Percentiles rank a stretch among this genome's conserved stretches.
phyloP scores from a whole-genome alignment of 2,329 filamentous ascomycete species.

The Alternaria novae-zelandiae region DNA sequence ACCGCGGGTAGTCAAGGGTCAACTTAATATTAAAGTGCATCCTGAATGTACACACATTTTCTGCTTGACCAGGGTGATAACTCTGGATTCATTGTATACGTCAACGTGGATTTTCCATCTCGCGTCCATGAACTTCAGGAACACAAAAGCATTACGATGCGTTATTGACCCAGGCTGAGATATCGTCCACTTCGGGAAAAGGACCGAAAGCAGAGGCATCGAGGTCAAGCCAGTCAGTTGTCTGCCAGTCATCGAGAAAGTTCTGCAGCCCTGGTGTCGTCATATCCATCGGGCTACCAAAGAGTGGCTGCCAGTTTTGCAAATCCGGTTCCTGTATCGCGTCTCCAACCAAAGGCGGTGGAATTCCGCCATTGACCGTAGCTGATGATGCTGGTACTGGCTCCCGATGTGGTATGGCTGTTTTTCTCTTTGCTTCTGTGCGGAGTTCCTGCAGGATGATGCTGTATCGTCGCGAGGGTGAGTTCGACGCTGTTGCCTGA shows the following conservation, averaged over 20 bases:
- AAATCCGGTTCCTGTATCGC: neutral
- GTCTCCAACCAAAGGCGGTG: neutral
- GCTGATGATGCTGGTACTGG: neutral
- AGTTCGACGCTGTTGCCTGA: slow-evolving; percentile 55
- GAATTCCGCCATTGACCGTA: neutral
- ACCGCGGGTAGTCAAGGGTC: neutral
- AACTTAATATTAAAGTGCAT: neutral
- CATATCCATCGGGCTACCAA: slow-evolving; percentile 29
- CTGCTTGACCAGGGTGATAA: neutral
- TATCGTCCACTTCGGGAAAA: slow-evolving; percentile 13
- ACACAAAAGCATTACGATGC: neutral
- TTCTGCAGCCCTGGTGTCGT: slow-evolving; percentile 18
- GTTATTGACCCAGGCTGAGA: slow-evolving; percentile 11
- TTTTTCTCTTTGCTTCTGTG: slow-evolving; percentile 45
- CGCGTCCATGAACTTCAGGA: neutral
- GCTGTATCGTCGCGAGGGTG: slow-evolving; percentile 55
- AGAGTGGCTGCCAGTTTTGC: slow-evolving; percentile 27
- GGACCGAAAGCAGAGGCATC: slow-evolving; percentile 40
- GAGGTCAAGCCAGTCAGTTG: slow-evolving; percentile 44
- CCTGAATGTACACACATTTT: neutral
- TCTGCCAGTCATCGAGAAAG: slow-evolving; percentile 41
- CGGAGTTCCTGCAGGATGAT: slow-evolving; percentile 57
- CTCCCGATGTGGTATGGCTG: slow-evolving; percentile 16
- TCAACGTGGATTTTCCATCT: neutral
- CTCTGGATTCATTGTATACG: neutral